Percentiles rank a stretch among this genome's conserved stretches.
Evolutionary conservation across 805 yeast genomes (phyloP).

Genomic region (Spathaspora passalidarum): DNA sequence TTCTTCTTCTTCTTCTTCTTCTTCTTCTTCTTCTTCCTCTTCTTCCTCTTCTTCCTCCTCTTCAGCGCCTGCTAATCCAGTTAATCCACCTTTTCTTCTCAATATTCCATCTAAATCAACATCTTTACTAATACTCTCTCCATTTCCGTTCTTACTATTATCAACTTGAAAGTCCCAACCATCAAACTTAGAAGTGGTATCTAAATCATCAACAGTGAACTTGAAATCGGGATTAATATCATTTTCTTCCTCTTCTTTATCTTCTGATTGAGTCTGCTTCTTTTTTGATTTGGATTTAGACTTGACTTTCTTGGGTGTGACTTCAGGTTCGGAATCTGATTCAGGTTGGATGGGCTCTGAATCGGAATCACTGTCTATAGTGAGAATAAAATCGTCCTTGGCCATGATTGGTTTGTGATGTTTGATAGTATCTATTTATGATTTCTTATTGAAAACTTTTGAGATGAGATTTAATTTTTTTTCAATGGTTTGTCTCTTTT

Average conservation of each 20-base stretch:
- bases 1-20: constrained; percentile 25
- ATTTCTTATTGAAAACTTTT: neutral
- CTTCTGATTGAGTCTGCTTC: constrained; percentile 13
- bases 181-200: constrained; percentile 42
- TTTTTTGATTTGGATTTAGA: constrained; percentile 10
- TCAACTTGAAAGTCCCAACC: constrained; percentile 85
- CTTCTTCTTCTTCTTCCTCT: constrained; percentile 20
- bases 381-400: constrained; percentile 58
- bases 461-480: neutral
- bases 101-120: constrained; percentile 89
- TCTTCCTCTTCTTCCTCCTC: constrained; percentile 31
- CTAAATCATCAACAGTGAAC: constrained; percentile 64
- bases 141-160: constrained; percentile 20
- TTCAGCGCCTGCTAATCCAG: constrained; percentile 60
- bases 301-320: constrained; percentile 36
- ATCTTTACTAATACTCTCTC: constrained; percentile 39
- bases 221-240: constrained; percentile 73
- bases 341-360: constrained; percentile 35
- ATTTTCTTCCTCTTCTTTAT: constrained; percentile 36
- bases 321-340: constrained; percentile 19
- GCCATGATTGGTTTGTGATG: constrained; percentile 2
- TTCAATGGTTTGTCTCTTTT: neutral
- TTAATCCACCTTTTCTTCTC: constrained; percentile 80
- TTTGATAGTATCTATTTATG: neutral
- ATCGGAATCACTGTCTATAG: constrained; percentile 78